Percentiles rank a stretch among this genome's conserved stretches.
These are phyloP conservation scores for Drosera capensis DNA, from an alignment of 148 eudicot genomes.

Conservation along the genomic window DNA sequence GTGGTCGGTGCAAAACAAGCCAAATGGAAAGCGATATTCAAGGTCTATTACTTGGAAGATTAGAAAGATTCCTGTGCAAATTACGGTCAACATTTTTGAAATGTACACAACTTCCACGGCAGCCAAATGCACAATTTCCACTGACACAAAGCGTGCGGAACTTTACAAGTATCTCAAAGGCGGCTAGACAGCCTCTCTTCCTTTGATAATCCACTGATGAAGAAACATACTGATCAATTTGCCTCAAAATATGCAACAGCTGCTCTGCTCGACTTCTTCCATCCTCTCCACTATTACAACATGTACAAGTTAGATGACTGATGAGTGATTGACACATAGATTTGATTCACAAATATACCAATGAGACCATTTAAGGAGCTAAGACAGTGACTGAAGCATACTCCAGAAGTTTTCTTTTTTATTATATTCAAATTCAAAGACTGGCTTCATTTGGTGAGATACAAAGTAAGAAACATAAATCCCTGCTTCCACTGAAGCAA, in stretches of 20 bases:
- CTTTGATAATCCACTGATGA: constrained; percentile 84
- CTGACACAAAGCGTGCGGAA: constrained; percentile 68
- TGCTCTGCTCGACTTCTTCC: constrained; percentile 97
- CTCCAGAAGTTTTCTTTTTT: too few relatives aligned
- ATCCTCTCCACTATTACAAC: constrained; percentile 87
- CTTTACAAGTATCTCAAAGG: constrained; percentile 66
- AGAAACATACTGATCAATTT: constrained; percentile 76
- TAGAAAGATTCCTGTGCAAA: constrained; percentile 33
- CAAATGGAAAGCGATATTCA: too few relatives aligned
- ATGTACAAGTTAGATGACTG: constrained; percentile 4
- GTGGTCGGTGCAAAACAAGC: not conserved
- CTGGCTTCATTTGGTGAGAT: too few relatives aligned
- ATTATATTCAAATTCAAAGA: too few relatives aligned
- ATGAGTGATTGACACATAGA: too few relatives aligned
- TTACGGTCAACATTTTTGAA: constrained; percentile 50
- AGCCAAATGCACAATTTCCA: constrained; percentile 79
- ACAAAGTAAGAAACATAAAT: too few relatives aligned
- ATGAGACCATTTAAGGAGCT: too few relatives aligned
- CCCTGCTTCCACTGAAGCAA: too few relatives aligned
- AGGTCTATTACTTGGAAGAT: constrained; percentile 68
- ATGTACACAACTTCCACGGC: constrained; percentile 72
- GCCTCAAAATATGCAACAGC: constrained; percentile 73
- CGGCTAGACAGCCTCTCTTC: constrained; percentile 82
- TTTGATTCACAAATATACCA: too few relatives aligned
- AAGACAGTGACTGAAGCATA: too few relatives aligned